Percentiles rank a stretch among this genome's conserved stretches.
These are phyloP conservation scores for Letharia lupina DNA, from an alignment of 495 filamentous ascomycete species.

Conservation along the genomic window DNA sequence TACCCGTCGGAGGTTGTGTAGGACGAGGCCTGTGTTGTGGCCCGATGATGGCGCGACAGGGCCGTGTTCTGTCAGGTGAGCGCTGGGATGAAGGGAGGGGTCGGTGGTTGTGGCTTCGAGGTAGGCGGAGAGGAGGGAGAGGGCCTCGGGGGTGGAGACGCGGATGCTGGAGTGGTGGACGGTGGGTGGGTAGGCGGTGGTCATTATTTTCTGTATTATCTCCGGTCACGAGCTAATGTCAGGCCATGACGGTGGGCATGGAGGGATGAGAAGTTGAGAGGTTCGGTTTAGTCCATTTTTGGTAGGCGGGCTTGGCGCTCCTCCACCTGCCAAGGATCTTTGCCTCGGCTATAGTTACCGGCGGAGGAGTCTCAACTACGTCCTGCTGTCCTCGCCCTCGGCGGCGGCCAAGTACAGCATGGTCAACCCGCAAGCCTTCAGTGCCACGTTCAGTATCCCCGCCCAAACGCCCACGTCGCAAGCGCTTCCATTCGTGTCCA, in stretches of 20 bases:
- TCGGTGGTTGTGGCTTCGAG: slow-evolving; percentile 45
- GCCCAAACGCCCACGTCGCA: no score
- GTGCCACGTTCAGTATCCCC: no score
- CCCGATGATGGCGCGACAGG: slow-evolving; percentile 47
- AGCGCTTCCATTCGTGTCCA: no score
- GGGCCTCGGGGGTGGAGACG: slow-evolving; percentile 46
- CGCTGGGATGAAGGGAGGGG: slow-evolving; percentile 59
- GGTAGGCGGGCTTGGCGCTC: no score
- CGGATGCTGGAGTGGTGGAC: slow-evolving; percentile 39
- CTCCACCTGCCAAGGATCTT: no score
- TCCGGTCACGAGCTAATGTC: not conserved
- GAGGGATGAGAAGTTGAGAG: not conserved
- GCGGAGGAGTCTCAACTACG: no score
- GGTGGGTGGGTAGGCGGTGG: slow-evolving; percentile 36
- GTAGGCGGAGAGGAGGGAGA: slow-evolving; percentile 50
- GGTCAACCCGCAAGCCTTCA: no score
- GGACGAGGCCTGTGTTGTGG: slow-evolving; percentile 45
- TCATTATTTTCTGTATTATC: not conserved
- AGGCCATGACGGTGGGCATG: not conserved
- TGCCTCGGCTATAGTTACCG: no score
- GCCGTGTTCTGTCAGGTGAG: slow-evolving; percentile 52
- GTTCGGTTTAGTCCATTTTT: no score
- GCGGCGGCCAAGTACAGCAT: no score
- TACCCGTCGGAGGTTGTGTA: slow-evolving; percentile 59
- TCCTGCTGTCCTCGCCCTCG: no score